A percentile compares a stretch with the other conserved stretches of the same genome.
Evolutionary conservation across 2,329 filamentous ascomycete genomes (phyloP).

Genomic region (Cercospora sesami): DNA sequence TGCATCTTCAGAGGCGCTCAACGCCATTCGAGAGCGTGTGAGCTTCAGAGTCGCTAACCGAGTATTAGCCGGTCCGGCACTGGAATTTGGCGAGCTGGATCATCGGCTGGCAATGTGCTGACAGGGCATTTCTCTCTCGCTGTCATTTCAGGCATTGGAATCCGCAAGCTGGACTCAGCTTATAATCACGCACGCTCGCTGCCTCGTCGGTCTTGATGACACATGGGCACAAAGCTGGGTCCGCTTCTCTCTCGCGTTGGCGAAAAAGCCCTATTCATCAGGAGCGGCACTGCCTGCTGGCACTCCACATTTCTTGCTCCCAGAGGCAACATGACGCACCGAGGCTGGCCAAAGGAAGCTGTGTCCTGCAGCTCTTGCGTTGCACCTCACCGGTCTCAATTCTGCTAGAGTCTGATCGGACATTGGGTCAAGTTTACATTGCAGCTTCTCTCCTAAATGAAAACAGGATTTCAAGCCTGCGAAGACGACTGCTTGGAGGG

Average conservation of each 20-base stretch:
- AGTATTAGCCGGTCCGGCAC: conserved; percentile 1
- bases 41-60: not conserved
- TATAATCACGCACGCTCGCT: not conserved
- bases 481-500: not conserved
- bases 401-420: not conserved
- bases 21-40: not conserved
- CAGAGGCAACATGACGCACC: not conserved
- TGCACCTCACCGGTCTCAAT: not conserved
- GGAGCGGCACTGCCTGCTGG: not conserved
- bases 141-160: not conserved
- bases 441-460: not conserved
- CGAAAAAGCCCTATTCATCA: not conserved
- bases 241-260: not conserved
- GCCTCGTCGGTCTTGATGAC: not conserved
- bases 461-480: not conserved
- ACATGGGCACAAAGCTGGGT: not conserved
- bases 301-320: not conserved
- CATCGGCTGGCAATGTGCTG: not conserved
- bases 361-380: not conserved
- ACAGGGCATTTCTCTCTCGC: not conserved
- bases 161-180: not conserved
- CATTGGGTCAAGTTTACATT: not conserved
- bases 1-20: conserved; percentile 1
- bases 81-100: conserved; percentile 1
- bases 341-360: not conserved